Evolutionary conservation across 1,139 yeast genomes (phyloP).

Genomic region (Pichia sp.): DNA sequence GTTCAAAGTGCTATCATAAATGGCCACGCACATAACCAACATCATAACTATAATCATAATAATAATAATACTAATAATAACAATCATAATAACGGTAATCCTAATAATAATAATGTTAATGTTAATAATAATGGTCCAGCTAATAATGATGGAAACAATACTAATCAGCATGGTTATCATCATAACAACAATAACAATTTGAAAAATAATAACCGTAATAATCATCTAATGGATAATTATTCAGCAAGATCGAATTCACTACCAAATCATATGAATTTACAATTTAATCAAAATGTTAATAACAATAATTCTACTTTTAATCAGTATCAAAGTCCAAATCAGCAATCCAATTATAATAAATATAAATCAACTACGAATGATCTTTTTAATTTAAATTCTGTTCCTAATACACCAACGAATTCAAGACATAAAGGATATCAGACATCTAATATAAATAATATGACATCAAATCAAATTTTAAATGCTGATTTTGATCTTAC

Average conservation of each 20-base stretch:
- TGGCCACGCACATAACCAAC: constrained; percentile 26
- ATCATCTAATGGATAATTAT: constrained; percentile 7
- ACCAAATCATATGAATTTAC: constrained; percentile 10
- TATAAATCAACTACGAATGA: constrained; percentile 8
- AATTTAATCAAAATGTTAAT: not conserved
- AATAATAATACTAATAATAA: constrained; percentile 11
- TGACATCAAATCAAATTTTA: constrained; percentile 15
- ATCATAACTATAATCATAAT: constrained; percentile 19
- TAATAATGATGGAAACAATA: constrained; percentile 16
- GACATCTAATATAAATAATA: not conserved
- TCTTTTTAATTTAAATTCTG: constrained; percentile 16
- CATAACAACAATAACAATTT: constrained; percentile 13
- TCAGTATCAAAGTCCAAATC: constrained; percentile 7
- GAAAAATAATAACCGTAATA: not conserved
- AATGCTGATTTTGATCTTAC: constrained; percentile 20
- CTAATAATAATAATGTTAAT: not conserved
- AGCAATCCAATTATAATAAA: constrained; percentile 6
- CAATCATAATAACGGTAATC: constrained; percentile 9
- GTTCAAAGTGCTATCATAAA: constrained; percentile 38
- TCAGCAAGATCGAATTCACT: constrained; percentile 15
- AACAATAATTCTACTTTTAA: not conserved
- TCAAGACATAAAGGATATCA: not conserved
- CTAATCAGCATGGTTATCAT: constrained; percentile 11
- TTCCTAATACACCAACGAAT: constrained; percentile 11
- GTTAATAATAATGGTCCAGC: constrained; percentile 1